Evolutionary conservation across 805 yeast genomes (phyloP).

Genomic region (Metschnikowia kunwiensis): DNA sequence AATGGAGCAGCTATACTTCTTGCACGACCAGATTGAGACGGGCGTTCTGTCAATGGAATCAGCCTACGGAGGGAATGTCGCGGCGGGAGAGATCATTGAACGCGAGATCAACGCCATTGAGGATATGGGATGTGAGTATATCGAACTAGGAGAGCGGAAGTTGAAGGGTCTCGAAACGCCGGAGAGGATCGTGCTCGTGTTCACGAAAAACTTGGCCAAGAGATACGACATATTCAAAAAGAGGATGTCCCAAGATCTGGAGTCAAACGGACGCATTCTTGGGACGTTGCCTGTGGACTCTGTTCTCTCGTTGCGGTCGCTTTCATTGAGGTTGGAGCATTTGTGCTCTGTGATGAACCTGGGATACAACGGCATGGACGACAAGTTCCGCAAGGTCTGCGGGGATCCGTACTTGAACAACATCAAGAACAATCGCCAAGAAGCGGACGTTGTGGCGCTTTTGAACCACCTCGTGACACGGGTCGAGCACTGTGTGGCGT

Average conservation of each 20-base stretch:
- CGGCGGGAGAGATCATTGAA: conserved; percentile 57
- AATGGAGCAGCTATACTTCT: conserved; percentile 52
- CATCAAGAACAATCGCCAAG: conserved; percentile 22
- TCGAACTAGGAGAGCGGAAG: conserved; percentile 79
- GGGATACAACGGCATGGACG: conserved; percentile 29
- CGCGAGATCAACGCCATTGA: conserved; percentile 62
- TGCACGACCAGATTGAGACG: conserved; percentile 40
- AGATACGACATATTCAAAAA: conserved; percentile 50
- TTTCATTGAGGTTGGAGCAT: conserved; percentile 57
- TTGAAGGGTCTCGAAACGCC: conserved; percentile 94
- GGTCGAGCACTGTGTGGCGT: conserved; percentile 55
- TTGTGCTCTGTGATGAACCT: conserved; percentile 51
- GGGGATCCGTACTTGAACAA: conserved; percentile 24
- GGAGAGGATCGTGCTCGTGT: conserved; percentile 75
- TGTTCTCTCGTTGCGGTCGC: conserved; percentile 49
- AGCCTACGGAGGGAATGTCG: conserved; percentile 44
- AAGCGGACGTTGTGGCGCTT: conserved; percentile 48
- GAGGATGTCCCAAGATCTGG: conserved; percentile 19
- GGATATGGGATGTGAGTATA: conserved; percentile 64
- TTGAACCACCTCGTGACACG: conserved; percentile 67
- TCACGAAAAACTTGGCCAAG: conserved; percentile 61
- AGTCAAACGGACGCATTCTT: conserved; percentile 27
- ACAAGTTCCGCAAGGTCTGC: conserved; percentile 25
- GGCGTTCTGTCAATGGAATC: conserved; percentile 29
- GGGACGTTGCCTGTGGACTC: conserved; percentile 43